A percentile compares a stretch with the other conserved stretches of the same genome.
Conservation (phyloP, 208 protist genomes). For the Trichomonas tenax region DNA sequence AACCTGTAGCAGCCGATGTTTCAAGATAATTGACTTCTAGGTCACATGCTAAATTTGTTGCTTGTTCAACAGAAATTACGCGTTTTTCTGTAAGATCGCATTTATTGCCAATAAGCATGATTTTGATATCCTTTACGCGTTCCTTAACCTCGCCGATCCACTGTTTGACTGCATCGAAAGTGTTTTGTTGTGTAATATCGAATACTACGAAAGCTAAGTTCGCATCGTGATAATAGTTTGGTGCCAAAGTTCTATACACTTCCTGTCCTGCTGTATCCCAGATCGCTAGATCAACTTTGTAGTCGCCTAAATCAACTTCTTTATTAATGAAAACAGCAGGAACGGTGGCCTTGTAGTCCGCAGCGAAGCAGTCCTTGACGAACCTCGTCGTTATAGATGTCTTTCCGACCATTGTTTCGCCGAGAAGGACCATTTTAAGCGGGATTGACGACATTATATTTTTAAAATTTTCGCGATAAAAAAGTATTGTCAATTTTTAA, state of each 20-base stretch:
- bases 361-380: background rate
- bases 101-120: background rate
- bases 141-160: background rate
- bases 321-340: background rate
- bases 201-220: background rate
- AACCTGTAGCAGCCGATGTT: background rate
- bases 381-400: background rate
- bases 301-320: background rate
- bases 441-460: background rate
- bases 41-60: background rate
- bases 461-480: background rate
- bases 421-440: background rate
- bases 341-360: background rate
- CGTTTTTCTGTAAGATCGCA: background rate
- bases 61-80: background rate
- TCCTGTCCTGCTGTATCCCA: slow-evolving; percentile 17
- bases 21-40: background rate
- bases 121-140: background rate
- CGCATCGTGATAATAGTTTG: background rate
- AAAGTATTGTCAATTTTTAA: too few relatives aligned
- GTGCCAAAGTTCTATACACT: background rate
- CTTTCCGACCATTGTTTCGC: background rate
- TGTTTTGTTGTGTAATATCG: background rate
- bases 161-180: background rate
- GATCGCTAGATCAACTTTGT: background rate